Percentiles rank a stretch among this genome's conserved stretches.
Evolutionary conservation across 768 basidiomycete genomes (phyloP).

Genomic region (Termitomyces sp.): DNA sequence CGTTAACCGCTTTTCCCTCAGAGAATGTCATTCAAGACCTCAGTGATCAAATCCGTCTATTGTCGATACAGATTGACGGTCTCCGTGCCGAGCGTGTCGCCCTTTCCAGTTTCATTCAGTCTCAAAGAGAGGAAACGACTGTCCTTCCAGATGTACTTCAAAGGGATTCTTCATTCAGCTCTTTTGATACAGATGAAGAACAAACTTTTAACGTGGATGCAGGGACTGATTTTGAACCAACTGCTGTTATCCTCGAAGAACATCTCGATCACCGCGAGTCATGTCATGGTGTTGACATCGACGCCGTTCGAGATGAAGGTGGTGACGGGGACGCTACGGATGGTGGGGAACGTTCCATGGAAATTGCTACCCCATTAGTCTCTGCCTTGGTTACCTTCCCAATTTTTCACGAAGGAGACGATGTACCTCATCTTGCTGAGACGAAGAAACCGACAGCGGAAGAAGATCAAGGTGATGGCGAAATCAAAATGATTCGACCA

Average conservation of each 20-base stretch:
- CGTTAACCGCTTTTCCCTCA: not conserved
- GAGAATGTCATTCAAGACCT: constrained; percentile 11
- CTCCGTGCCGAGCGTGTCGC: constrained; percentile 25
- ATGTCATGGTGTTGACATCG: too few species aligned
- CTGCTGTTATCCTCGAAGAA: too few species aligned
- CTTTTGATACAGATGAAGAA: not conserved
- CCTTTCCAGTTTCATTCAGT: constrained; percentile 11
- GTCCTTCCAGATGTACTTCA: not conserved
- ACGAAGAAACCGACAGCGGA: not conserved
- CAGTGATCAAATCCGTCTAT: constrained; percentile 24
- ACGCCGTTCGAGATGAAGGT: not conserved
- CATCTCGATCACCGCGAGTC: too few species aligned
- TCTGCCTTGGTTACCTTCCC: constrained; percentile 2
- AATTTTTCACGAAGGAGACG: not conserved
- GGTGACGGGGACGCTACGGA: constrained; percentile 3
- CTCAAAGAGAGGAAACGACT: constrained; percentile 1
- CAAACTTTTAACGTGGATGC: not conserved
- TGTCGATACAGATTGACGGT: constrained; percentile 24
- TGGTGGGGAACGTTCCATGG: constrained; percentile 15
- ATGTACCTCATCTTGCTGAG: not conserved
- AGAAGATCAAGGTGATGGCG: not conserved
- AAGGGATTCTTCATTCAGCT: not conserved
- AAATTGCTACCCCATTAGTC: constrained; percentile 12
- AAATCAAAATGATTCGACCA: constrained; percentile 4
- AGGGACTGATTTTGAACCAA: too few species aligned